Evolutionary conservation across 2,329 filamentous ascomycete genomes (phyloP), one percentile per base, ranked within the genome.

Genomic region (Aspergillus versicolor): DNA sequence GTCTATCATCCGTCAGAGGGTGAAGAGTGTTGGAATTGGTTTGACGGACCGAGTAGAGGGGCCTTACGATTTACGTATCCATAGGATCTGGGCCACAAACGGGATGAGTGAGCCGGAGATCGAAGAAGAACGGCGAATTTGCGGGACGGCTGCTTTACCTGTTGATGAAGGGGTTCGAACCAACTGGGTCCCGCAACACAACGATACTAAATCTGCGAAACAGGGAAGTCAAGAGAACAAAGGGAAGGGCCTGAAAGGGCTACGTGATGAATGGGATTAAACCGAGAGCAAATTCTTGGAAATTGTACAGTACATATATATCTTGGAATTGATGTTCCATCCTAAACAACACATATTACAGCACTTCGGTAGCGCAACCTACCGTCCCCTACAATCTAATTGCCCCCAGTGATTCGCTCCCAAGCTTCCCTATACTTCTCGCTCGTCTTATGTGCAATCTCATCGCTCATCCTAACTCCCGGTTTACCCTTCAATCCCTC

Each of bases 81-180:
- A 92, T 69, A 84, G 86, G 59, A 86, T 97, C 17, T 99, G 93
- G 91, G 92, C 93, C 0, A 96, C 92, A 1, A 97, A 97, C 70
- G 78, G 84, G n/a, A 72, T 74, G 65, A 72, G 70, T 19, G 73
- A 70, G 63, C 70, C 62, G 17, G 75, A 77, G 53, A 63, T 73
- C 48, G 73, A 75, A 38, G 75, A 77, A 54, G 75, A 77, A 61
- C 68, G 65, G 34, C 66, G 66, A 17, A 76, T 77, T 45, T 77
- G 75, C 51, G 75, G 75, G 34, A 58, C 64, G 1, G 67, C 75
- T 64, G 74, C 75, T 8, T 61, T 76, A 56, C 67, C 69, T 13
- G 59, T 74, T 34, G 71, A 75, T 57, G 69, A 74, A 43, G 73
- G 70, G 11, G 70, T 73, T 11, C 54, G 57, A 22, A 68, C 68